Conservation (phyloP, 768 basidiomycete species). For the Saitozyma sp. region DNA sequence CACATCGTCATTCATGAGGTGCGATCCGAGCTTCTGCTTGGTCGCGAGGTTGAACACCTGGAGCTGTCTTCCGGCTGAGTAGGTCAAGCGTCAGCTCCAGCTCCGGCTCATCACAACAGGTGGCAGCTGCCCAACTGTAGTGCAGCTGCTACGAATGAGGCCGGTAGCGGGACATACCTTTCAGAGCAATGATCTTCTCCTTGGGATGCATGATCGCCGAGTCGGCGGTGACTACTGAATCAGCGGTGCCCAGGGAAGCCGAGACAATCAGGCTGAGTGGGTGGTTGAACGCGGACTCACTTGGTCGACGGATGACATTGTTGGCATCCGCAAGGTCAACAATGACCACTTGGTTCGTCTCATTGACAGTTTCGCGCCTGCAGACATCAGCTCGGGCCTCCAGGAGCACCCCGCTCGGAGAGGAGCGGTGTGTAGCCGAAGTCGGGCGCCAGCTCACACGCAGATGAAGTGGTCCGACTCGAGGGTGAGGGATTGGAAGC, state of each 20-base stretch:
- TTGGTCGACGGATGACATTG: conserved; percentile 65
- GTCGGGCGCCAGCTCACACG: conserved; percentile 55
- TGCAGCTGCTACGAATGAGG: background rate
- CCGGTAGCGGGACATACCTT: conserved; percentile 62
- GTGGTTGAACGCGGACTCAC: too few relatives aligned
- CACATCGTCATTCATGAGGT: conserved; percentile 87
- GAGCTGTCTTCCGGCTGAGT: conserved; percentile 81
- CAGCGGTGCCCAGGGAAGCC: conserved; percentile 12
- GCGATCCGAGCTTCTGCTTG: conserved; percentile 96
- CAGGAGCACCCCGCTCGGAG: background rate
- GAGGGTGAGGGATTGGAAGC: conserved; percentile 93
- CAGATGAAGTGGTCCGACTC: conserved; percentile 99
- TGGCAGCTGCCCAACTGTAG: too few relatives aligned
- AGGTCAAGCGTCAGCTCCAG: background rate
- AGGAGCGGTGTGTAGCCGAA: background rate
- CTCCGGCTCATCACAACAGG: too few relatives aligned
- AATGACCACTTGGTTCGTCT: conserved; percentile 97
- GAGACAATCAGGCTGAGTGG: too few relatives aligned
- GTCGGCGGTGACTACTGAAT: conserved; percentile 77
- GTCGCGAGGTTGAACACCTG: conserved; percentile 98
- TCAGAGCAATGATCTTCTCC: conserved; percentile 94
- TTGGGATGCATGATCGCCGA: conserved; percentile 97
- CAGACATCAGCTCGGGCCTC: conserved; percentile 1
- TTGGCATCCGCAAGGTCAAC: conserved; percentile 97
- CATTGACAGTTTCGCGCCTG: conserved; percentile 83